Percentiles rank a stretch among this genome's conserved stretches.
phyloP scores from a whole-genome alignment of 1,284 basidiomycete genomes.

The Dichomitus squalens region DNA sequence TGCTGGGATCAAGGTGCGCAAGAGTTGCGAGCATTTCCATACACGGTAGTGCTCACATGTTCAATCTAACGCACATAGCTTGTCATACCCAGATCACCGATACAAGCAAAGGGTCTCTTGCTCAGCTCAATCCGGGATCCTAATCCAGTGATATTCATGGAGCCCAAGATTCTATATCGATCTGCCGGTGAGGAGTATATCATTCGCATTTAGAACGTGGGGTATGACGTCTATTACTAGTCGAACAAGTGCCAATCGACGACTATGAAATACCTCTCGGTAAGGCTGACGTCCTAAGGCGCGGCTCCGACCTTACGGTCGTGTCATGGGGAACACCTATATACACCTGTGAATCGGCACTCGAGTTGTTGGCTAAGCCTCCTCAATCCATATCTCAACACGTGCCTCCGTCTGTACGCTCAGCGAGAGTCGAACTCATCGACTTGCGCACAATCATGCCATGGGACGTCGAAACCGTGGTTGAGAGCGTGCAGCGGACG shows the following conservation, averaged over 20 bases:
- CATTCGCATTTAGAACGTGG: not conserved
- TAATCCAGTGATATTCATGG: slow-evolving; percentile 93
- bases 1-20: slow-evolving; percentile 75
- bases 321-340: slow-evolving; percentile 92
- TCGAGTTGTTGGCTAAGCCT: slow-evolving; percentile 70
- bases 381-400: slow-evolving; percentile 66
- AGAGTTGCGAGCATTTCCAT: not conserved
- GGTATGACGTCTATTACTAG: slow-evolving; percentile 33
- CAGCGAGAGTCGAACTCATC: slow-evolving; percentile 84
- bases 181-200: slow-evolving; percentile 56
- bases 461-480: slow-evolving; percentile 82
- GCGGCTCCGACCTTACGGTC: slow-evolving; percentile 84
- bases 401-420: slow-evolving; percentile 70
- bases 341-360: slow-evolving; percentile 85
- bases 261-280: slow-evolving; percentile 85
- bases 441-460: slow-evolving; percentile 90
- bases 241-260: slow-evolving; percentile 91
- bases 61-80: slow-evolving; percentile 46
- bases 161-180: slow-evolving; percentile 90
- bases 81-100: slow-evolving; percentile 90
- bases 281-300: slow-evolving; percentile 73
- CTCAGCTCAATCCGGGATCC: slow-evolving; percentile 87
- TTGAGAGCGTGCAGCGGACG: slow-evolving; percentile 82
- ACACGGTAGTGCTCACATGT: slow-evolving; percentile 35
- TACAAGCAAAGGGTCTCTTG: slow-evolving; percentile 92